Percentiles rank a stretch among this genome's conserved stretches.
These are phyloP conservation scores for Emergomyces pasteurianus DNA, from an alignment of 2,329 filamentous ascomycete genomes.

Conservation along the genomic window DNA sequence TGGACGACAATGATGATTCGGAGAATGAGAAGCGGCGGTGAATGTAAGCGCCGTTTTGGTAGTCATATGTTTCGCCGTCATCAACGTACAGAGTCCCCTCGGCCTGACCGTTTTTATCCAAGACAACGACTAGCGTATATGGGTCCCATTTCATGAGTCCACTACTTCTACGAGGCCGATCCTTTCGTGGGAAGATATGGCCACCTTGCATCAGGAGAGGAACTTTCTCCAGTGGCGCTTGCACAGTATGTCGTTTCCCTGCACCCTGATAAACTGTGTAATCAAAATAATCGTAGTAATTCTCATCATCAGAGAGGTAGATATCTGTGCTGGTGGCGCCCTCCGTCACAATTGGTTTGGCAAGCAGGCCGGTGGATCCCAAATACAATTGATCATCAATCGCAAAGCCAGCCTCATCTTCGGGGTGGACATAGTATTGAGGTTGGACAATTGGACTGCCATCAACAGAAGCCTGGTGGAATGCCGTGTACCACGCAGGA, in stretches of 20 bases:
- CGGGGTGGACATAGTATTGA: constrained; percentile 84
- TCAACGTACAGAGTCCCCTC: constrained; percentile 80
- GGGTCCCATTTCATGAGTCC: constrained; percentile 89
- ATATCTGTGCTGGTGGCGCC: constrained; percentile 61
- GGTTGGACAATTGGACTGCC: constrained; percentile 82
- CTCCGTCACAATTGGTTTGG: constrained; percentile 76
- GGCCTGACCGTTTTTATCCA: constrained; percentile 58
- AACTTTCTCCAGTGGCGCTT: constrained; percentile 72
- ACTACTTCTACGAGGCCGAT: constrained; percentile 72
- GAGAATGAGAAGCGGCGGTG: constrained; percentile 65
- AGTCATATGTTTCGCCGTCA: constrained; percentile 87
- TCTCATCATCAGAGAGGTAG: constrained; percentile 77
- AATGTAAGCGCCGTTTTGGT: constrained; percentile 74
- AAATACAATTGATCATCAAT: constrained; percentile 92
- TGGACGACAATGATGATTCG: constrained; percentile 51
- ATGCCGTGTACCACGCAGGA: constrained; percentile 93
- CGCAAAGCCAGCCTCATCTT: constrained; percentile 73
- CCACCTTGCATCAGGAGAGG: constrained; percentile 88
- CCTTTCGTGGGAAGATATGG: constrained; percentile 81
- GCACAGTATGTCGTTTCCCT: constrained; percentile 56
- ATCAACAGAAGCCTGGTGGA: constrained; percentile 72
- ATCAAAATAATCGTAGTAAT: constrained; percentile 93
- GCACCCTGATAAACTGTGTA: constrained; percentile 64
- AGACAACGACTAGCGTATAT: constrained; percentile 74
- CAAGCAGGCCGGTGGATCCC: constrained; percentile 77